A percentile compares a stretch with the other conserved stretches of the same genome.
Evolutionary conservation across 306 rosid species (phyloP).

Genomic region (Trifolium fragiferum): DNA sequence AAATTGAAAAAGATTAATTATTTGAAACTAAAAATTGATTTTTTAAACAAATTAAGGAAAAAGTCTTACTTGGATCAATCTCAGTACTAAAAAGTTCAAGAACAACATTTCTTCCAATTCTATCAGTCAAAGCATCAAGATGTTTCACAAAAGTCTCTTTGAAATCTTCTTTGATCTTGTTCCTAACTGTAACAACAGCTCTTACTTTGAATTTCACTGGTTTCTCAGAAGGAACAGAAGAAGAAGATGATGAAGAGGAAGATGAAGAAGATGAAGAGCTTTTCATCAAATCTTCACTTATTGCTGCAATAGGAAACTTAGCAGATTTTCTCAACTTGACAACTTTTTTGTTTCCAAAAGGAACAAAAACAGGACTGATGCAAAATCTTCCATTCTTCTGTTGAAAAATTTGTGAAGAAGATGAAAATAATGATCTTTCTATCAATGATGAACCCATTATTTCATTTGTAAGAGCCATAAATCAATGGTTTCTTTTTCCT

Average conservation of each 20-base stretch:
- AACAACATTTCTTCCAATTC: constrained; percentile 78
- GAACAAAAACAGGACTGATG: constrained; percentile 47
- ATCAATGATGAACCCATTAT: constrained; percentile 53
- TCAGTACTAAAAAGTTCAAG: constrained; percentile 79
- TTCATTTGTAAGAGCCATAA: constrained; percentile 68
- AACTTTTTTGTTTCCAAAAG: constrained; percentile 44
- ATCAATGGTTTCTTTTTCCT: constrained; percentile 10
- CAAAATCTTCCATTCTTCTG: constrained; percentile 26
- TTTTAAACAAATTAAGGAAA: not conserved
- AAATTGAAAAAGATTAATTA: not conserved
- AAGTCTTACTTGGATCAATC: constrained; percentile 78
- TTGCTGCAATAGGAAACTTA: constrained; percentile 73
- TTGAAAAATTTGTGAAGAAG: constrained; percentile 46
- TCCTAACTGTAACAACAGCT: constrained; percentile 85
- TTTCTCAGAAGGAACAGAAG: constrained; percentile 52
- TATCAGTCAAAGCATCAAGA: constrained; percentile 72
- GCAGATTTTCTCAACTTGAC: constrained; percentile 50
- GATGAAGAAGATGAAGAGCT: constrained; percentile 32
- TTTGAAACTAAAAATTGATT: not conserved
- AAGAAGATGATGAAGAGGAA: constrained; percentile 15
- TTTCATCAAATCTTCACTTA: constrained; percentile 77
- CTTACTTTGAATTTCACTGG: constrained; percentile 74
- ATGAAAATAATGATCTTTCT: constrained; percentile 52
- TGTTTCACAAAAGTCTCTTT: constrained; percentile 71
- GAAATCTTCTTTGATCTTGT: constrained; percentile 83